Conservation (phyloP, 2,329 filamentous ascomycete genomes). For the Aspergillus intermedius region DNA sequence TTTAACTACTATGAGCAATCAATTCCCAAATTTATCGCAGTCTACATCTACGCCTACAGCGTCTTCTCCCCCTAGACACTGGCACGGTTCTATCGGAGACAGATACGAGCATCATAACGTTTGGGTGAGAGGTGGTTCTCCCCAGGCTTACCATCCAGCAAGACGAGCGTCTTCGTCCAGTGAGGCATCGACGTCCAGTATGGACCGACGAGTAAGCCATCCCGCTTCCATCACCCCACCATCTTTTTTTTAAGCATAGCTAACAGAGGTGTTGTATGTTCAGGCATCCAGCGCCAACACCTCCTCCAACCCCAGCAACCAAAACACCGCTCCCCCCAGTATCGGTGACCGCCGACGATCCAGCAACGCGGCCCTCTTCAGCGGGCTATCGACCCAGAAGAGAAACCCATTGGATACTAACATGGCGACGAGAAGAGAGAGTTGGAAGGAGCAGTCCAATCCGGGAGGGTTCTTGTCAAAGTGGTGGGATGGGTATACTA, state of each 20-base stretch:
- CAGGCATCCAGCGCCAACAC: neutral
- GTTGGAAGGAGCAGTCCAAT: slow-evolving; percentile 41
- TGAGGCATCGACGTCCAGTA: slow-evolving; percentile 17
- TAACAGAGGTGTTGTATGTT: neutral
- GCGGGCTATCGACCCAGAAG: slow-evolving; percentile 40
- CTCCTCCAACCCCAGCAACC: neutral
- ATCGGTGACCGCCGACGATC: slow-evolving; percentile 22
- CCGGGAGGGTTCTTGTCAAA: slow-evolving; percentile 31
- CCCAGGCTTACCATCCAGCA: slow-evolving; percentile 6
- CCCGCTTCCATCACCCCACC: neutral
- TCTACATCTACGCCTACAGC: neutral
- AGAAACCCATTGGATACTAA: slow-evolving; percentile 33
- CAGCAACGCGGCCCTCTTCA: slow-evolving; percentile 17
- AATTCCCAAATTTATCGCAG: no score
- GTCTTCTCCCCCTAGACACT: slow-evolving; percentile 22
- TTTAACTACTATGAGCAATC: no score
- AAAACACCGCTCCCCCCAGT: slow-evolving; percentile 9
- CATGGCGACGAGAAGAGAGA: slow-evolving; percentile 31
- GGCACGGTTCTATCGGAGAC: slow-evolving; percentile 28
- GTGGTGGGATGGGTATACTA: slow-evolving; percentile 38
- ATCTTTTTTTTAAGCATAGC: neutral
- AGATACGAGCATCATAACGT: slow-evolving; percentile 32
- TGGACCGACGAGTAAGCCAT: slow-evolving; percentile 23
- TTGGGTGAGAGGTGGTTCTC: slow-evolving; percentile 27
- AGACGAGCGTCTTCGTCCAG: slow-evolving; percentile 16